Percentiles rank a stretch among this genome's conserved stretches.
Conservation (phyloP, 305 asterid species). For the Fraxinus dipetala region DNA sequence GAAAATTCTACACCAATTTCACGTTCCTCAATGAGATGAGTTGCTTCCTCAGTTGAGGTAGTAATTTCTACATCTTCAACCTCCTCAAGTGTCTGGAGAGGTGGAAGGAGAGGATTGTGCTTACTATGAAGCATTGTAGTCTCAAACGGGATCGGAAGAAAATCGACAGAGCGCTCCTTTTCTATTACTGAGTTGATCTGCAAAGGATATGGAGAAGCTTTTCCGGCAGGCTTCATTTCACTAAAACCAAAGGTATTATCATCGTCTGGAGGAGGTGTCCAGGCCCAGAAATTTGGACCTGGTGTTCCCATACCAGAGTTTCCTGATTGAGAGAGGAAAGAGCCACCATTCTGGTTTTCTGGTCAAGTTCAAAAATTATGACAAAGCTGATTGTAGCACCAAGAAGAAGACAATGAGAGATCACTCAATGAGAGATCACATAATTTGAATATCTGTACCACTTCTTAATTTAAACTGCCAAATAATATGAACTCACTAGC, state of each 20-base stretch:
- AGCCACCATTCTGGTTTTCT: conserved; percentile 41
- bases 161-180: conserved; percentile 50
- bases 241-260: conserved; percentile 21
- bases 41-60: conserved; percentile 34
- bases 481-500: not conserved
- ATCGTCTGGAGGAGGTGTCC: conserved; percentile 70
- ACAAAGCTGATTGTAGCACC: not conserved
- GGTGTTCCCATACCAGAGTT: conserved; percentile 50
- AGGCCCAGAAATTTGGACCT: conserved; percentile 91
- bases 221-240: conserved; percentile 34
- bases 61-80: conserved; percentile 35
- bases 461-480: not conserved
- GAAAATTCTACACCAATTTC: conserved; percentile 67
- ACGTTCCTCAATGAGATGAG: conserved; percentile 60
- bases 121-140: conserved; percentile 43
- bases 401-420: not conserved
- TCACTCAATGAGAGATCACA: not conserved
- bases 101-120: conserved; percentile 51
- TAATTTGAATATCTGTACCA: not conserved
- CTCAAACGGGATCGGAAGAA: conserved; percentile 70
- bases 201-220: conserved; percentile 42
- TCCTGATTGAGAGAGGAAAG: conserved; percentile 36
- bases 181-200: conserved; percentile 54
- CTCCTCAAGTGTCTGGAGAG: conserved; percentile 63
- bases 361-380: conserved; percentile 25